phyloP scores from a whole-genome alignment of 108 stramenopile genomes.

The Aurantiochytrium sp. region DNA sequence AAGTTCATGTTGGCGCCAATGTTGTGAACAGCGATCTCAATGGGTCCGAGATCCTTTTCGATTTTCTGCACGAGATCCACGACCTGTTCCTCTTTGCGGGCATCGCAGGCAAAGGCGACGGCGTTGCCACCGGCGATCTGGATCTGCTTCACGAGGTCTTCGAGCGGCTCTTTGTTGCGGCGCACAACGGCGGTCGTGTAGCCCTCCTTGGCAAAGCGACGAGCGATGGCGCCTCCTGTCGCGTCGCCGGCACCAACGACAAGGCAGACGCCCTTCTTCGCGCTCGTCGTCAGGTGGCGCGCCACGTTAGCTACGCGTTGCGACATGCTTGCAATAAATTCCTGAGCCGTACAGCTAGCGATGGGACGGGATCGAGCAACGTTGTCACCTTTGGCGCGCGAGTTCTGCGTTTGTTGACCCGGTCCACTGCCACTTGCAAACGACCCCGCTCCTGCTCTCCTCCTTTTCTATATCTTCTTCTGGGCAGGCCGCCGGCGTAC shows the following conservation, averaged over 20 bases:
- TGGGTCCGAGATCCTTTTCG: not conserved
- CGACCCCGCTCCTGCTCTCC: too few relatives aligned
- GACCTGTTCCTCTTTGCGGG: conserved; percentile 12
- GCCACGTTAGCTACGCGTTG: not conserved
- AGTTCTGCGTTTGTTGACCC: too few relatives aligned
- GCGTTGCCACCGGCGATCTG: not conserved
- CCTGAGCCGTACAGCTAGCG: too few relatives aligned
- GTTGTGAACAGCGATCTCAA: conserved; percentile 25
- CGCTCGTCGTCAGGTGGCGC: not conserved
- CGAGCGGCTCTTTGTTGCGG: not conserved
- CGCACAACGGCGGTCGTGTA: not conserved
- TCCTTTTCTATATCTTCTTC: too few relatives aligned
- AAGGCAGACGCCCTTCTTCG: not conserved
- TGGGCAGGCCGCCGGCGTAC: too few relatives aligned
- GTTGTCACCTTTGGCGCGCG: too few relatives aligned
- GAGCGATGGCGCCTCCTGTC: not conserved
- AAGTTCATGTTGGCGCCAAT: conserved; percentile 25
- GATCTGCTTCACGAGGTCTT: not conserved
- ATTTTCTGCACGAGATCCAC: not conserved
- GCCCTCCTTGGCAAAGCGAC: not conserved
- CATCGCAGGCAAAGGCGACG: not conserved
- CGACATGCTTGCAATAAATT: not conserved
- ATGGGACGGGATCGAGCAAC: too few relatives aligned
- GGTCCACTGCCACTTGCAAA: too few relatives aligned
- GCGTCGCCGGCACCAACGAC: conserved; percentile 7